These are phyloP conservation scores for Hanseniaspora thailandica DNA, from an alignment of 805 yeast genomes.

Conservation along the genomic window DNA sequence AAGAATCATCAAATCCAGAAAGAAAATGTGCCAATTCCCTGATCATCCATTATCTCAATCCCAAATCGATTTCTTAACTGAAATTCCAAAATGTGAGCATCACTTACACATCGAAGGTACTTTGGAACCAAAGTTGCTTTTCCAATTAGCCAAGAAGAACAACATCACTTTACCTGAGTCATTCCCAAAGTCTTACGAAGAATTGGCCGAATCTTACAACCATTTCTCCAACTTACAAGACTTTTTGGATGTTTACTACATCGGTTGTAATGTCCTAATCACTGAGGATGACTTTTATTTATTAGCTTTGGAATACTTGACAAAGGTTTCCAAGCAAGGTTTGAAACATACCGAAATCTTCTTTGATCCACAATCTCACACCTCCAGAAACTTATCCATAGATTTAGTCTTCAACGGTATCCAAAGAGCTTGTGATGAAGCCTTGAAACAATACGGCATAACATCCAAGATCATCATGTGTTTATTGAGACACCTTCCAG, in stretches of 20 bases:
- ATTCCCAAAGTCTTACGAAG: conserved; percentile 52
- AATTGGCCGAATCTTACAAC: conserved; percentile 46
- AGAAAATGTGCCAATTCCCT: conserved; percentile 8
- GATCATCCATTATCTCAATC: conserved; percentile 18
- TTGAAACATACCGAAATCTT: conserved; percentile 63
- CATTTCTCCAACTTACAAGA: conserved; percentile 61
- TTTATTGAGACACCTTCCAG: conserved; percentile 62
- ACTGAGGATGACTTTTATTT: conserved; percentile 63
- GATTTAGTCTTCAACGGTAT: conserved; percentile 56
- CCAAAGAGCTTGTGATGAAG: conserved; percentile 46
- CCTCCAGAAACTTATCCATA: conserved; percentile 50
- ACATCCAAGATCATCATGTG: conserved; percentile 71
- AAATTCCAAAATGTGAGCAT: conserved; percentile 78
- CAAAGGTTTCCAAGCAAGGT: conserved; percentile 47
- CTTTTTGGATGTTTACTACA: conserved; percentile 65
- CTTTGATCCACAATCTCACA: conserved; percentile 78
- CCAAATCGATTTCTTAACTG: conserved; percentile 39
- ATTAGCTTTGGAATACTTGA: conserved; percentile 63
- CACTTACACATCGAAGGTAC: conserved; percentile 81
- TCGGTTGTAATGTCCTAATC: conserved; percentile 67
- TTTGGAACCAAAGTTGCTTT: conserved; percentile 59
- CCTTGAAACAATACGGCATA: conserved; percentile 51
- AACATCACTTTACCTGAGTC: conserved; percentile 45
- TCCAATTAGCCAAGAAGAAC: conserved; percentile 58
- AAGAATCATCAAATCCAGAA: background rate